Evolutionary conservation across 805 yeast genomes (phyloP), one percentile per base, ranked within the genome.

Genomic region (Tetrapisispora phaffii): DNA sequence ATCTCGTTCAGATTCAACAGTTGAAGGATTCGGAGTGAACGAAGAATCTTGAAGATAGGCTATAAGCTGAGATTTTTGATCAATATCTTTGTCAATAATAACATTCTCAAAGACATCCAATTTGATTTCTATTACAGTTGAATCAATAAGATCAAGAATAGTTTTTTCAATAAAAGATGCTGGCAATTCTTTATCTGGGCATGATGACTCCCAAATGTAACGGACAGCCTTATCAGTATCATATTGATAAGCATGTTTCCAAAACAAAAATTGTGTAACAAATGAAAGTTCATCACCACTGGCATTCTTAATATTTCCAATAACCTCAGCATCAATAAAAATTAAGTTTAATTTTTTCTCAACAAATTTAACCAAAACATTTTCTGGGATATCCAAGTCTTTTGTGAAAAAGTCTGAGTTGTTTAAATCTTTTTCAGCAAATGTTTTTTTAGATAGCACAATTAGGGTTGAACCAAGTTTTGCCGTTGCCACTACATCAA

Each of bases 241-340:
- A 38, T 79, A 70, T 34, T 73, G 73, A 50, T 73, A 76, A 7
- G 84, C 76, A 36, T 74, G 68, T 48, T 74, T 74, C 95, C 95
- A 87, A 71, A 86, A 82, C 0, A 81, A 85, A 35, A 82, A 76
- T 67, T 88, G 95, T 46, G 77, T 67, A 41, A 87, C 86, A 62
- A 88, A 81, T 33, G 79, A 74, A 28, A 72, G 71, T 4, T 77
- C 45, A 32, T 43, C 45, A 32, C 45, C 45, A 21, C 41, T 43
- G 7, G 41, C 19, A 23, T 26, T 29, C 5, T n/a, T 17, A 2
- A 23, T 43, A 3, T 16, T 29, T 28, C 20, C 19, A 4, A 43
- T 17, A 17, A 29, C 16, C 8, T 43, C 41, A 51, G 75, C 70
- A 62, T 87, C 94, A 42, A 86, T 58, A 23, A 84, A 65, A 47